These are phyloP conservation scores for Citrullus mucosospermus DNA, from an alignment of 306 rosid species.

Conservation along the genomic window DNA sequence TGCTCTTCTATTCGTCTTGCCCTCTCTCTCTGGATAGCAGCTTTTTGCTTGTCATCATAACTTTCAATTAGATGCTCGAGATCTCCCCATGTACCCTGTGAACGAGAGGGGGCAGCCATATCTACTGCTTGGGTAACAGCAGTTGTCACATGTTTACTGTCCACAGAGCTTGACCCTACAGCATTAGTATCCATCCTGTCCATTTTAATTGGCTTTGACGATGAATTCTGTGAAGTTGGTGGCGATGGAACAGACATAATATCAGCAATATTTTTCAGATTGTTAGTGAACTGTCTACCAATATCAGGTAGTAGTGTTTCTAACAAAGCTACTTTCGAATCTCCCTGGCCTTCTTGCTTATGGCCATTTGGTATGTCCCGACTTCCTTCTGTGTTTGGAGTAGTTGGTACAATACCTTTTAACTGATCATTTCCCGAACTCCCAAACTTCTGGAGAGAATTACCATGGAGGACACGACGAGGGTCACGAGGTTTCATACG, in stretches of 20 bases:
- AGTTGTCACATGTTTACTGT: constrained; percentile 20
- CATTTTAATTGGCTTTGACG: constrained; percentile 34
- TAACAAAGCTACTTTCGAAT: constrained; percentile 24
- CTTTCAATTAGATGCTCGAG: constrained; percentile 83
- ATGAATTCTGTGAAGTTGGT: constrained; percentile 35
- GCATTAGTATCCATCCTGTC: constrained; percentile 43
- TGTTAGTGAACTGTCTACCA: constrained; percentile 61
- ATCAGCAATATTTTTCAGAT: constrained; percentile 81
- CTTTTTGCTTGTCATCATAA: constrained; percentile 81
- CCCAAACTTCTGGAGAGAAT: constrained; percentile 44
- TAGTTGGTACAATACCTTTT: constrained; percentile 25
- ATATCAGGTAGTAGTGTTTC: constrained; percentile 55
- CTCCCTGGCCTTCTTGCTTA: constrained; percentile 44
- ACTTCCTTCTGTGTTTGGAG: constrained; percentile 25
- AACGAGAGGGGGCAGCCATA: constrained; percentile 28
- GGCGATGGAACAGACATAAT: constrained; percentile 53
- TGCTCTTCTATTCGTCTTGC: constrained; percentile 86
- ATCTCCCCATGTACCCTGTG: constrained; percentile 68
- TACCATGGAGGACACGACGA: constrained; percentile 72
- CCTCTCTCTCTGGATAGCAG: constrained; percentile 94
- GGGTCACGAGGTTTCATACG: constrained; percentile 99
- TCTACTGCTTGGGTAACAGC: constrained; percentile 29
- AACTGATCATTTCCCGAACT: constrained; percentile 50
- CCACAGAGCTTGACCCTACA: constrained; percentile 28
- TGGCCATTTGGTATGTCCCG: constrained; percentile 35